A percentile compares a stretch with the other conserved stretches of the same genome.
These are phyloP conservation scores for Bothriochloa decipiens DNA, from an alignment of 176 grass and related monocot species.

Conservation along the genomic window DNA sequence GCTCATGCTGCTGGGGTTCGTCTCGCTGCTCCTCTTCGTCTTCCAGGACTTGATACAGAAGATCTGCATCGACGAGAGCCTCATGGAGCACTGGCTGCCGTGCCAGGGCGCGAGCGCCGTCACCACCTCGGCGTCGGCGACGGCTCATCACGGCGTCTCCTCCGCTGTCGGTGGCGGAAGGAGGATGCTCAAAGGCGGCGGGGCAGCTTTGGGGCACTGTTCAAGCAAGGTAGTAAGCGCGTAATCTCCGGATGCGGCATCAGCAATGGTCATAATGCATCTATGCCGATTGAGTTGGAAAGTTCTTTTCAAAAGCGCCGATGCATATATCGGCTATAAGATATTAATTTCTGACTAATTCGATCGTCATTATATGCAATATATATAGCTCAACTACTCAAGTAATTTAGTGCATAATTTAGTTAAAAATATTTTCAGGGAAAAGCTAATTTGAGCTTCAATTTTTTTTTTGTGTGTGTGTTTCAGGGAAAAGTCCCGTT, in stretches of 20 bases:
- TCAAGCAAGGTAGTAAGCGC: slow-evolving; percentile 47
- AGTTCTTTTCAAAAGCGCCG: too few relatives aligned
- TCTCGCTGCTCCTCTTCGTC: slow-evolving; percentile 73
- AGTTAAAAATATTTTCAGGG: not conserved
- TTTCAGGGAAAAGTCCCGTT: slow-evolving; percentile 72
- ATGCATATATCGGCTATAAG: too few relatives aligned
- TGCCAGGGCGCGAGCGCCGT: slow-evolving; percentile 17
- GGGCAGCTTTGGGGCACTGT: slow-evolving; percentile 32
- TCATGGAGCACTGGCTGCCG: slow-evolving; percentile 56
- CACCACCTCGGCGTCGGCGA: not conserved
- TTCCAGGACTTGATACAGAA: slow-evolving; percentile 56
- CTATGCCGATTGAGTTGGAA: too few relatives aligned
- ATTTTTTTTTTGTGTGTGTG: not conserved
- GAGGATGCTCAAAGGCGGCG: slow-evolving; percentile 43
- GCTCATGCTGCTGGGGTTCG: slow-evolving; percentile 88
- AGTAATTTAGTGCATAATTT: not conserved
- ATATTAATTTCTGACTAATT: too few relatives aligned
- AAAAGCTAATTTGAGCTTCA: not conserved
- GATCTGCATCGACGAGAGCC: slow-evolving; percentile 63
- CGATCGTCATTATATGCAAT: too few relatives aligned
- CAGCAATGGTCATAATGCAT: not conserved
- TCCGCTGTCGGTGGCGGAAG: not conserved
- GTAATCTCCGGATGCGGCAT: not conserved
- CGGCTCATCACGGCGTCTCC: slow-evolving; percentile 21
- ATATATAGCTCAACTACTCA: too few relatives aligned